Base-by-base conservation (phyloP, 495 filamentous ascomycete species). In the Penicillium bovifimosum region DNA sequence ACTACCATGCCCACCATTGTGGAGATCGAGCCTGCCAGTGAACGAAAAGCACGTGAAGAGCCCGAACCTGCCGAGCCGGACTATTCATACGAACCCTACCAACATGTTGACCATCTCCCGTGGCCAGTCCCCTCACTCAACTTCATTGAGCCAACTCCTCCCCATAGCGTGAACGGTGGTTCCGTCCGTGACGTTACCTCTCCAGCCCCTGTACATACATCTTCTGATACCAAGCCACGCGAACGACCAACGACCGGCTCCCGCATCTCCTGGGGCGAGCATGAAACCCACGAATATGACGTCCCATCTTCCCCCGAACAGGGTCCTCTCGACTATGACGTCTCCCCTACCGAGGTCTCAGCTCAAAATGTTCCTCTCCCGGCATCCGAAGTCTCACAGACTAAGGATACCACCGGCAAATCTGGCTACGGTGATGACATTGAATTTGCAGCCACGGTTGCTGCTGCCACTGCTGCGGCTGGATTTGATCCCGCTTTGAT, bases 401-500 rank as follows among this genome's bases (percentile, higher is more conserved):
- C 61, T 35, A 68, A 59, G 54, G 28, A 47, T 40, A 13, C 59
- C 24, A 17, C 47, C 10, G 14, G 26, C 11, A 52, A 50, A 6
- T 20, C 44, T 7, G 56, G 53, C 1, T 58, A 63, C 41, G 65
- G 73, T 7, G 74, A 82, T 24, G 86, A 90, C 50, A 70, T 85
- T 34, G 83, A 80, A 31, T 90, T 90, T 42, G 79, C 84, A 14
- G 86, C 86, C 20, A 81, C 76, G 9, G 61, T 89, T n/a, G 86
- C 85, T 58, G 86, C 86, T 32, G 84, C 81, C 6, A 76, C 87
- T 16, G 64, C 84, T 64, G 80, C 79, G 5, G 76, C 81, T 45
- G 86, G 86, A 0, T 90, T 90, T 52, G 80, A 89, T 62, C 81
- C 85, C 17, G 78, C 86, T 24, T 80, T 88, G 50, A 80, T 90